A percentile compares a stretch with the other conserved stretches of the same genome.
Conservation (phyloP, 2,329 filamentous ascomycete species). For the Plenodomus tracheiphilus region DNA sequence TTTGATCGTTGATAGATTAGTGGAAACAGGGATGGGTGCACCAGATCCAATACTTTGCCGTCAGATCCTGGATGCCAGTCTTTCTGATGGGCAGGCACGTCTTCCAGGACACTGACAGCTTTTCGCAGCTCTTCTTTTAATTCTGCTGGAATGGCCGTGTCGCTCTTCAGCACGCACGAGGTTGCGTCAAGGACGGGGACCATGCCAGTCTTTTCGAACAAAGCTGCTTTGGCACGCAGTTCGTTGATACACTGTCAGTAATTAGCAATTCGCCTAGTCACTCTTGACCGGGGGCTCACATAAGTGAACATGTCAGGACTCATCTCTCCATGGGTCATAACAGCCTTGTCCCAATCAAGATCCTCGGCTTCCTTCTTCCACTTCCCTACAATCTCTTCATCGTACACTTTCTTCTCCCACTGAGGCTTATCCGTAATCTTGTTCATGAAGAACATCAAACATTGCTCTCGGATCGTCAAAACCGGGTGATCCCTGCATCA, state of each 20-base stretch:
- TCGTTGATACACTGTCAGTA: constrained; percentile 44
- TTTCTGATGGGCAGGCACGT: constrained; percentile 43
- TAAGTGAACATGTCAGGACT: constrained; percentile 12
- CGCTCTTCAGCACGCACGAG: constrained; percentile 58
- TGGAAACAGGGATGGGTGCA: constrained; percentile 67
- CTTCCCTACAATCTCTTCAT: constrained; percentile 32
- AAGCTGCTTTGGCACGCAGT: constrained; percentile 55
- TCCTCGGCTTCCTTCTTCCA: constrained; percentile 27
- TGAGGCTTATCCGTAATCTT: constrained; percentile 46
- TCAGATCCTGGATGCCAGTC: constrained; percentile 65
- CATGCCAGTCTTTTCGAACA: constrained; percentile 47
- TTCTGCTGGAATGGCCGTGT: constrained; percentile 48
- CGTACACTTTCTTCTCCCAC: constrained; percentile 48
- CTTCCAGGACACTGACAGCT: constrained; percentile 54
- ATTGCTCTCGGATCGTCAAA: constrained; percentile 40
- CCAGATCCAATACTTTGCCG: constrained; percentile 61
- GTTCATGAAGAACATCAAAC: constrained; percentile 47
- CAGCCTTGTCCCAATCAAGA: not conserved
- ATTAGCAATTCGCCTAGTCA: not conserved
- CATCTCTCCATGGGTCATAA: constrained; percentile 13
- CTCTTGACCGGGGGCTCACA: constrained; percentile 9
- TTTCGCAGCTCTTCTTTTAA: constrained; percentile 49
- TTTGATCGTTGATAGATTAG: constrained; percentile 57
- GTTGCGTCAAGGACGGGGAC: constrained; percentile 52
- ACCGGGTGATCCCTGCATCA: constrained; percentile 14